A percentile compares a stretch with the other conserved stretches of the same genome.
Evolutionary conservation across 2,329 filamentous ascomycete genomes (phyloP).

Genomic region (Dothistroma pini): DNA sequence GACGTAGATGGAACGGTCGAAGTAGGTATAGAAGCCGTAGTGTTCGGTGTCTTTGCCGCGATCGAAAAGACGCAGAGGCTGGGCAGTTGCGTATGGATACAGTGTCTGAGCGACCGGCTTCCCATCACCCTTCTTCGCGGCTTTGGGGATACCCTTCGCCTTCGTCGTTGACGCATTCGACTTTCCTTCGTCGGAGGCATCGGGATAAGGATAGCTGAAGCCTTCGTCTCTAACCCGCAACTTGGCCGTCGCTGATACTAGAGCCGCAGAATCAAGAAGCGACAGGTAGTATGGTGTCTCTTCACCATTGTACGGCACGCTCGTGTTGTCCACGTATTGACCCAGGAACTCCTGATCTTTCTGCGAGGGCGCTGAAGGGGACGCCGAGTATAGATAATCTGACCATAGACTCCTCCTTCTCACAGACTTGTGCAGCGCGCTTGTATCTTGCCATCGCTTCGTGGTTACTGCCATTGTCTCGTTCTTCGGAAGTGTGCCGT

Average conservation of each 20-base stretch:
- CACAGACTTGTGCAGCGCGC: slow-evolving; percentile 6
- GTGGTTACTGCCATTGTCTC: slow-evolving; percentile 19
- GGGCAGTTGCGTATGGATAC: slow-evolving; percentile 63
- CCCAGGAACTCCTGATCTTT: slow-evolving; percentile 78
- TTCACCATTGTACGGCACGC: slow-evolving; percentile 72
- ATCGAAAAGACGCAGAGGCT: slow-evolving; percentile 82
- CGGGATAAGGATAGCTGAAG: slow-evolving; percentile 28
- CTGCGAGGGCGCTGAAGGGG: slow-evolving; percentile 57
- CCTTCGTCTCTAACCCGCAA: slow-evolving; percentile 21
- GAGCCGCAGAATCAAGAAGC: slow-evolving; percentile 50
- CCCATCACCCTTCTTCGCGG: slow-evolving; percentile 62
- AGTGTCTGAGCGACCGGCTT: slow-evolving; percentile 68
- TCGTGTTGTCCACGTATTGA: slow-evolving; percentile 75
- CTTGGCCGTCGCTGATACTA: slow-evolving; percentile 16
- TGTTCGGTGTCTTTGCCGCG: slow-evolving; percentile 76
- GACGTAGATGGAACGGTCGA: slow-evolving; percentile 80
- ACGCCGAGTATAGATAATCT: slow-evolving; percentile 41
- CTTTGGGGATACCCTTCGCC: slow-evolving; percentile 57
- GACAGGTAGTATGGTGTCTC: slow-evolving; percentile 85
- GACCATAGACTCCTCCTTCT: slow-evolving; percentile 13
- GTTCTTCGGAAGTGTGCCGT: slow-evolving; percentile 44
- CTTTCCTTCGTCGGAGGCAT: background rate
- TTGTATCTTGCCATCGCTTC: slow-evolving; percentile 12
- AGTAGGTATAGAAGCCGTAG: slow-evolving; percentile 93
- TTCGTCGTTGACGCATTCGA: slow-evolving; percentile 45